Percentiles rank a stretch among this genome's conserved stretches.
Conservation (phyloP, 1,284 basidiomycete genomes). For the Leccinum pachyderme region DNA sequence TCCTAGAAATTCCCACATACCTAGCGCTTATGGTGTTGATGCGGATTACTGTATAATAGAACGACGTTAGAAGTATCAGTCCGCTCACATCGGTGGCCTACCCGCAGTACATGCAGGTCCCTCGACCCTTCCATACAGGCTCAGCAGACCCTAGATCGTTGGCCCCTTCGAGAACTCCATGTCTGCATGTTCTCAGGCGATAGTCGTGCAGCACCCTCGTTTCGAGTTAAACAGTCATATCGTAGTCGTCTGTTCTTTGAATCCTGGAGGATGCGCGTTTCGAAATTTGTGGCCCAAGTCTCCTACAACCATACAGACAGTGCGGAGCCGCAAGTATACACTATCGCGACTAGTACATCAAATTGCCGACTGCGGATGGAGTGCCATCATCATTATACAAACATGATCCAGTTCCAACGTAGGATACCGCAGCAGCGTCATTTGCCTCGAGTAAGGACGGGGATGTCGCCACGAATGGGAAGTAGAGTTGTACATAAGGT, state of each 20-base stretch:
- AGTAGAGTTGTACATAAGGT: slow-evolving; percentile 34
- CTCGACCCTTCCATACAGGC: neutral
- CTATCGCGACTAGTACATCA: slow-evolving; percentile 16
- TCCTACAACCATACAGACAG: neutral
- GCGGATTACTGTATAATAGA: neutral
- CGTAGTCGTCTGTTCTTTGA: neutral
- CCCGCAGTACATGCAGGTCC: neutral
- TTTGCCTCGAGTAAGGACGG: slow-evolving; percentile 22
- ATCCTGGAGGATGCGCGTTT: no score
- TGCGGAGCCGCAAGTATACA: neutral
- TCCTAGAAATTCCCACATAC: neutral
- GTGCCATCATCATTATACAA: slow-evolving; percentile 27
- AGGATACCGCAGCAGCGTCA: slow-evolving; percentile 8
- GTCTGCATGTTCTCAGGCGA: neutral
- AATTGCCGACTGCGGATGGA: slow-evolving; percentile 22
- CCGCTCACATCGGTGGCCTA: neutral
- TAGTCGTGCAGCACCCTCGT: neutral
- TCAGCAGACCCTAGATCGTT: neutral
- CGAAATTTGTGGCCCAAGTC: no score
- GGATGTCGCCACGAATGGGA: slow-evolving; percentile 36
- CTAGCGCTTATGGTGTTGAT: neutral
- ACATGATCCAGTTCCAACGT: slow-evolving; percentile 29
- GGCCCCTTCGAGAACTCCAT: neutral
- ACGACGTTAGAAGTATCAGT: neutral
- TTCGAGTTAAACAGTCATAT: neutral